Evolutionary conservation across 202 grass and related monocot species (phyloP).

Genomic region (Saccharum hybrid): DNA sequence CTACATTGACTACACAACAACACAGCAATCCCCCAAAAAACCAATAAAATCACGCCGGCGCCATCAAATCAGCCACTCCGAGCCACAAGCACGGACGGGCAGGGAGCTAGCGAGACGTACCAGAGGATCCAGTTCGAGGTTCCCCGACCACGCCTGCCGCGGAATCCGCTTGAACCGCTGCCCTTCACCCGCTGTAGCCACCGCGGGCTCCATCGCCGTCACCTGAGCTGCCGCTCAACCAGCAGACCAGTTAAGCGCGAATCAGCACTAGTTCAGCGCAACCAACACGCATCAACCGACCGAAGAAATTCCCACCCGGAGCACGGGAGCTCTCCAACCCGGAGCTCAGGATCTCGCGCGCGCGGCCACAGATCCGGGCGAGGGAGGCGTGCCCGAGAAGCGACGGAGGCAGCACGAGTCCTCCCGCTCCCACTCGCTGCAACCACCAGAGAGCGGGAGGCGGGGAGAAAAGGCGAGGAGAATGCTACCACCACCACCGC

Average conservation of each 20-base stretch:
- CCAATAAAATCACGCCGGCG: constrained; percentile 23
- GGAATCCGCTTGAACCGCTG: constrained; percentile 83
- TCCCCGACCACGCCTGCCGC: constrained; percentile 60
- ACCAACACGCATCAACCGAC: constrained; percentile 13
- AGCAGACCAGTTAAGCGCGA: constrained; percentile 35
- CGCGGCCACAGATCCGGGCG: constrained; percentile 44
- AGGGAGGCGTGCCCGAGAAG: constrained; percentile 26
- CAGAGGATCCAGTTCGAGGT: constrained; percentile 76
- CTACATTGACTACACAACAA: constrained; percentile 22
- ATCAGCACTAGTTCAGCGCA: constrained; percentile 3
- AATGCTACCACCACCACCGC: constrained; percentile 20
- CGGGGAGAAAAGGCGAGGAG: constrained; percentile 30
- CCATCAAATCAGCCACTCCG: constrained; percentile 22
- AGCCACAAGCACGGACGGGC: constrained; percentile 13
- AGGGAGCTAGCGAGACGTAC: constrained; percentile 49
- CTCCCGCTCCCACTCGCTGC: constrained; percentile 38
- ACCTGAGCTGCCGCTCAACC: constrained; percentile 43
- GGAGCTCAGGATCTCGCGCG: constrained; percentile 50
- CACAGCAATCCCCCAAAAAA: constrained; percentile 6
- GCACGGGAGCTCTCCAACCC: constrained; percentile 26
- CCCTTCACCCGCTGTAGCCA: constrained; percentile 53
- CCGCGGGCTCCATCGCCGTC: constrained; percentile 52
- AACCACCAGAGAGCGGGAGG: constrained; percentile 35
- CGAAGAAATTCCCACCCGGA: constrained; percentile 2
- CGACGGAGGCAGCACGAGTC: constrained; percentile 27